Evolutionary conservation across 176 grass and related monocot genomes (phyloP).

Genomic region (Alloteropsis semialata): DNA sequence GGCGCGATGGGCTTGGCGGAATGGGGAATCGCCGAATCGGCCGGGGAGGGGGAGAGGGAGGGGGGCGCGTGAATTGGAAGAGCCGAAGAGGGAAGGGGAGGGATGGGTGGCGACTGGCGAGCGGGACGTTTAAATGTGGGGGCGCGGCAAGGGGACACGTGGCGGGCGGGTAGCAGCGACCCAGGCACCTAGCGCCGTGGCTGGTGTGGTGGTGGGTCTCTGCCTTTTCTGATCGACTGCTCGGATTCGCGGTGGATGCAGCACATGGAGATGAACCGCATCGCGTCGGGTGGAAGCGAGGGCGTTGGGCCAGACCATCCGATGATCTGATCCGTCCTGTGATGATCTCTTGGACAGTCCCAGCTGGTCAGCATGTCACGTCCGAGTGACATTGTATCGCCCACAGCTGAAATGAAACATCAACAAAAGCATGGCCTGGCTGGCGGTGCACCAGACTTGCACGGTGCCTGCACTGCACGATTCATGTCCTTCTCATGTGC

Average conservation of each 20-base stretch:
- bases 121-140: constrained; percentile 44
- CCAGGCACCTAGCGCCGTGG: neutral
- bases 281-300: constrained; percentile 9
- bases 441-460: constrained; percentile 1
- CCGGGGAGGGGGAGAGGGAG: neutral
- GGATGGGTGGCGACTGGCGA: constrained; percentile 21
- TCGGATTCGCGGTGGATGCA: neutral
- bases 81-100: neutral
- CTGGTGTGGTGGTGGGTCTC: neutral
- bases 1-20: neutral
- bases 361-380: neutral
- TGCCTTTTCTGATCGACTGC: neutral
- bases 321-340: neutral
- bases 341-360: neutral
- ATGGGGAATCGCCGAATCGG: constrained; percentile 31
- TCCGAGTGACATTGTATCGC: neutral
- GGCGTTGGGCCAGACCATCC: neutral
- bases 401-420: neutral
- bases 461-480: neutral
- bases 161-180: neutral
- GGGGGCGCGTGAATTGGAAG: constrained; percentile 10
- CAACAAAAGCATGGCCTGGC: neutral
- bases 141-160: neutral
- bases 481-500: neutral
- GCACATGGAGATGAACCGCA: neutral